These are phyloP conservation scores for Solanum okadae DNA, from an alignment of 257 asterid species.

Conservation along the genomic window DNA sequence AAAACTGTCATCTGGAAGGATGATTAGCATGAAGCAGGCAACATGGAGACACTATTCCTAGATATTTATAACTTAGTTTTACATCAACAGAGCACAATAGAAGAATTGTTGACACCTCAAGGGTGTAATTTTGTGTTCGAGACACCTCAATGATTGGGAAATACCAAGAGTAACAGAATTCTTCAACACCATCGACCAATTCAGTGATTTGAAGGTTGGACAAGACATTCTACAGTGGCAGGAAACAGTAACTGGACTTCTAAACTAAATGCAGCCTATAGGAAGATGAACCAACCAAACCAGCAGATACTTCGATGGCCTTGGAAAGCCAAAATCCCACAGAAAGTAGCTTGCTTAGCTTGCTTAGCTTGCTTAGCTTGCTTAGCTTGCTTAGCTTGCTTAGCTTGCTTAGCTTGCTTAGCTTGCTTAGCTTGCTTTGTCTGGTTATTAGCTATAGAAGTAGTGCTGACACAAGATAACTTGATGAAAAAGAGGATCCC, in stretches of 20 bases:
- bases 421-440: not conserved
- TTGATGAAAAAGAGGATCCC: not conserved
- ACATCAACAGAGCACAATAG: not conserved
- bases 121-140: not conserved
- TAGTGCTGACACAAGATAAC: not conserved
- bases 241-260: not conserved
- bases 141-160: not conserved
- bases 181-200: not conserved
- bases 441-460: not conserved
- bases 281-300: not conserved
- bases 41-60: not conserved
- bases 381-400: too few species aligned
- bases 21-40: not conserved
- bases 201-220: not conserved
- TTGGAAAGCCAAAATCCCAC: not conserved
- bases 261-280: not conserved
- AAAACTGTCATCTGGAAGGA: not conserved
- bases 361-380: too few species aligned
- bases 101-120: not conserved
- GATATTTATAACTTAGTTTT: not conserved
- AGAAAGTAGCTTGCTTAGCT: not conserved
- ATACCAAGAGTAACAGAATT: not conserved
- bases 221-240: not conserved
- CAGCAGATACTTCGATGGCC: not conserved
- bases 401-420: too few species aligned